A percentile compares a stretch with the other conserved stretches of the same genome.
phyloP scores from a whole-genome alignment of 1,284 basidiomycete species.

The Pterulicium gracile region DNA sequence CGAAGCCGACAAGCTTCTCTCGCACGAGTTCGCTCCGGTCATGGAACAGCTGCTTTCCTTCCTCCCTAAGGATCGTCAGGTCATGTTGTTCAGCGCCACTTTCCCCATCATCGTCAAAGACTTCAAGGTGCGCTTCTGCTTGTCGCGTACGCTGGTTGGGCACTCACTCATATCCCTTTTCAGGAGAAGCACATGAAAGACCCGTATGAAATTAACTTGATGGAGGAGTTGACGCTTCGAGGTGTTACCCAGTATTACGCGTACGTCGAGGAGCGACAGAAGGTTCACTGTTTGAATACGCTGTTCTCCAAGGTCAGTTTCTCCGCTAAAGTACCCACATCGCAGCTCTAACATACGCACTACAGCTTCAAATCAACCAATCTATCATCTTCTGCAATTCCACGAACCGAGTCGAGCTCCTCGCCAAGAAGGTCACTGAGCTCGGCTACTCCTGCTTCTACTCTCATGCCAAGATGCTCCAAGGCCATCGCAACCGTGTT shows the following conservation, averaged over 20 bases:
- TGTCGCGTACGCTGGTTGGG: not conserved
- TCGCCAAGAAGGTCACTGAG: constrained; percentile 99
- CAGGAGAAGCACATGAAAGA: constrained; percentile 97
- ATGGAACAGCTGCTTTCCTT: constrained; percentile 92
- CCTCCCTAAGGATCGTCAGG: constrained; percentile 82
- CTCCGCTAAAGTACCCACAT: too few species aligned
- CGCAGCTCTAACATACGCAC: too few species aligned
- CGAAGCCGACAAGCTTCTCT: constrained; percentile 97
- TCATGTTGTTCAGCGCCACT: constrained; percentile 98
- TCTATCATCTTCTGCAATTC: constrained; percentile 99
- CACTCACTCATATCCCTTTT: constrained; percentile 7
- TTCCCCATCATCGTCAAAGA: constrained; percentile 99
- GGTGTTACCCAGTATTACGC: constrained; percentile 99
- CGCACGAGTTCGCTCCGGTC: constrained; percentile 95
- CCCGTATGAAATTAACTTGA: constrained; percentile 97
- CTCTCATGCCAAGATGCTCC: constrained; percentile 99
- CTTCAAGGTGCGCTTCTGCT: constrained; percentile 65
- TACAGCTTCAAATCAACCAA: constrained; percentile 99
- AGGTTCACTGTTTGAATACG: constrained; percentile 98
- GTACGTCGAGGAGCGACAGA: constrained; percentile 97
- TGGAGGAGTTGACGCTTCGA: constrained; percentile 98
- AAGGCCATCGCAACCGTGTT: constrained; percentile 96
- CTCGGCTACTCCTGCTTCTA: constrained; percentile 99
- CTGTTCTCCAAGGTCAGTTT: constrained; percentile 81
- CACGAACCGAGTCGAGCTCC: constrained; percentile 96